A percentile compares a stretch with the other conserved stretches of the same genome.
These are phyloP conservation scores for Euphorbia tirucalli DNA, from an alignment of 345 rosid species.

Conservation along the genomic window DNA sequence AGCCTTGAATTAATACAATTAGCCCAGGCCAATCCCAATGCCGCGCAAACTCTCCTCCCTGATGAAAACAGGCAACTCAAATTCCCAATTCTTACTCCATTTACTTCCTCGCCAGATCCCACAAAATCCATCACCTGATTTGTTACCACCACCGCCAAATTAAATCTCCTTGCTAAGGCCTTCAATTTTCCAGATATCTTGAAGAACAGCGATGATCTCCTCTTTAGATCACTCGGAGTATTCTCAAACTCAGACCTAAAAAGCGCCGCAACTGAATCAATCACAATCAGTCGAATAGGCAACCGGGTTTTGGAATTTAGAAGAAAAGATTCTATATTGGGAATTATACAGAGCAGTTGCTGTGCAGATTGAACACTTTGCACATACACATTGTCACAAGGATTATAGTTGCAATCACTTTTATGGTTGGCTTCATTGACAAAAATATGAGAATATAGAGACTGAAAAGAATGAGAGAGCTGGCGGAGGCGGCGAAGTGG, in stretches of 20 bases:
- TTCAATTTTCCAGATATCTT: constrained; percentile 68
- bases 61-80: constrained; percentile 55
- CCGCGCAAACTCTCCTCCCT: constrained; percentile 70
- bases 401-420: constrained; percentile 40
- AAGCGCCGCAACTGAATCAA: constrained; percentile 85
- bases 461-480: constrained; percentile 43
- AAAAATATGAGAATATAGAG: constrained; percentile 31
- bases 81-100: constrained; percentile 67
- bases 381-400: constrained; percentile 54
- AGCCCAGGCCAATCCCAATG: constrained; percentile 80
- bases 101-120: constrained; percentile 52
- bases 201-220: constrained; percentile 71
- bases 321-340: constrained; percentile 50
- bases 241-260: constrained; percentile 85
- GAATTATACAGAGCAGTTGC: constrained; percentile 72
- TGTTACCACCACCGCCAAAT: constrained; percentile 68
- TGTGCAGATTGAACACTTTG: constrained; percentile 55
- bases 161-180: constrained; percentile 57
- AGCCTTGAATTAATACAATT: constrained; percentile 82
- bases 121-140: constrained; percentile 86
- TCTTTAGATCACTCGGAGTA: constrained; percentile 58
- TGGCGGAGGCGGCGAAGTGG: constrained; percentile 73
- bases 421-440: constrained; percentile 2
- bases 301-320: constrained; percentile 34
- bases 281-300: constrained; percentile 69